phyloP scores from a whole-genome alignment of 1,139 yeast genomes.

The Sugiyamaella novakii region DNA sequence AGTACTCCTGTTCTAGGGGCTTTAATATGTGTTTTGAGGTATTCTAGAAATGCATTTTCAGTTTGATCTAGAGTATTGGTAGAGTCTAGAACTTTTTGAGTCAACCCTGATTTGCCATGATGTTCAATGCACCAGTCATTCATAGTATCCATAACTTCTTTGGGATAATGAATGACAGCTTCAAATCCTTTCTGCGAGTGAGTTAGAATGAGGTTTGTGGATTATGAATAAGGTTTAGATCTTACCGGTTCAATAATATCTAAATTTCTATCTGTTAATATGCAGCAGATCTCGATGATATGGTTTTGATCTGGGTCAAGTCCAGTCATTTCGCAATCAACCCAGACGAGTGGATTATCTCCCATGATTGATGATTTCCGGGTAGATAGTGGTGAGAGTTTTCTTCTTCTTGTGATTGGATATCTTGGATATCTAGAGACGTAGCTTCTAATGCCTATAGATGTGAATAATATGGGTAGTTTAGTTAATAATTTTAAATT shows the following conservation, averaged over 20 bases:
- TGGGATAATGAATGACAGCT: constrained; percentile 73
- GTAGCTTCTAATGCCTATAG: constrained; percentile 2
- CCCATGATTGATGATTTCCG: constrained; percentile 10
- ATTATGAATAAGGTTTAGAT: too few relatives aligned
- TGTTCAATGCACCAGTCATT: constrained; percentile 82
- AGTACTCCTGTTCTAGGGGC: constrained; percentile 60
- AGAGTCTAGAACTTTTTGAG: constrained; percentile 63
- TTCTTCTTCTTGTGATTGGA: not conserved
- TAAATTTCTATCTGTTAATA: constrained; percentile 80
- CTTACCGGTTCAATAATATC: constrained; percentile 58
- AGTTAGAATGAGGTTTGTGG: too few relatives aligned
- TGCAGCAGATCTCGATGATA: constrained; percentile 89
- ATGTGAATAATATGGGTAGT: not conserved
- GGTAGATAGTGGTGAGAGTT: not conserved
- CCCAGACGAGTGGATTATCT: constrained; percentile 59
- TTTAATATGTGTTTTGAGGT: constrained; percentile 59
- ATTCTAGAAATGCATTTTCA: constrained; percentile 62
- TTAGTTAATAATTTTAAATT: not conserved
- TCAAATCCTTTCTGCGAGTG: constrained; percentile 61
- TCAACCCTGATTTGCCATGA: constrained; percentile 78
- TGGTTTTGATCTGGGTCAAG: constrained; percentile 69
- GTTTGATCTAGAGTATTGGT: constrained; percentile 60
- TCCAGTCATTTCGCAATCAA: constrained; percentile 96
- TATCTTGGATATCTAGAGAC: constrained; percentile 6
- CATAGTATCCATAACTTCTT: constrained; percentile 69